Percentiles rank a stretch among this genome's conserved stretches.
Evolutionary conservation across 805 yeast species (phyloP).

Genomic region (Schwanniomyces yamadae): DNA sequence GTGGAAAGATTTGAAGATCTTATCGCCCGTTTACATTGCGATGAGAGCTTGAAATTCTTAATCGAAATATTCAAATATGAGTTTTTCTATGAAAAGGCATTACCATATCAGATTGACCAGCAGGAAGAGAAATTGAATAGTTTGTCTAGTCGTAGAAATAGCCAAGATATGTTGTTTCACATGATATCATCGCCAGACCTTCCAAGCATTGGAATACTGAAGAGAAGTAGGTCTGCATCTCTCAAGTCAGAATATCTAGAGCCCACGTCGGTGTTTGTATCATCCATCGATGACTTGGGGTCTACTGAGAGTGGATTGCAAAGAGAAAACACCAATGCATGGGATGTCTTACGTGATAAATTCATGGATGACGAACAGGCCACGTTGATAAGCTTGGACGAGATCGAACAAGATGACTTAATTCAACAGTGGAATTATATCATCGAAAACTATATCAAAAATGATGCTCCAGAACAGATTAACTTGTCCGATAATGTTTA

Average conservation of each 20-base stretch:
- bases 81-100: constrained; percentile 33
- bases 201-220: background rate
- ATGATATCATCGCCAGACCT: background rate
- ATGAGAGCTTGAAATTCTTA: constrained; percentile 45
- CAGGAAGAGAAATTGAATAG: background rate
- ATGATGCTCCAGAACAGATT: constrained; percentile 47
- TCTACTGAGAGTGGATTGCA: background rate
- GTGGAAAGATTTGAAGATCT: constrained; percentile 32
- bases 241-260: constrained; percentile 23
- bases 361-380: constrained; percentile 8
- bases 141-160: background rate
- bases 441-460: constrained; percentile 37
- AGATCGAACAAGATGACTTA: constrained; percentile 8
- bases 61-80: constrained; percentile 48
- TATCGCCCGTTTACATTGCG: constrained; percentile 40
- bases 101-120: constrained; percentile 6
- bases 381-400: constrained; percentile 4
- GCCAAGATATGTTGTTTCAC: too few relatives aligned
- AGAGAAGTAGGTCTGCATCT: constrained; percentile 7
- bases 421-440: constrained; percentile 37
- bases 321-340: constrained; percentile 8
- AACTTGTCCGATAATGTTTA: constrained; percentile 45
- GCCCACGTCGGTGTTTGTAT: constrained; percentile 20
- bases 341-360: constrained; percentile 18
- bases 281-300: constrained; percentile 26